phyloP scores from a whole-genome alignment of 1,284 basidiomycete species.

The Clitocybe nebularis region DNA sequence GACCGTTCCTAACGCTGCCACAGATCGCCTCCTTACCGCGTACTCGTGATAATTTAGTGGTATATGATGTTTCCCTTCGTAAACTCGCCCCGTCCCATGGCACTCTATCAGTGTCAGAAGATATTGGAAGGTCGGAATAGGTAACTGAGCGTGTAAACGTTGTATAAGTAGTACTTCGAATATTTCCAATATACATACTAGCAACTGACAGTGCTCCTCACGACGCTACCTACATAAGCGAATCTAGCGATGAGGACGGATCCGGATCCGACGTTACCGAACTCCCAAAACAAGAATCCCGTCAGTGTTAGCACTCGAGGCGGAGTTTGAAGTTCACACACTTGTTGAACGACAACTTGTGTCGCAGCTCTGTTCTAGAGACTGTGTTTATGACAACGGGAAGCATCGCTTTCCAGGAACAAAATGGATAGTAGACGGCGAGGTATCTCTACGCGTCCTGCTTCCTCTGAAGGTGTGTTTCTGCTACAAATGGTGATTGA shows the following conservation, averaged over 20 bases:
- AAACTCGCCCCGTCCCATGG: constrained; percentile 40
- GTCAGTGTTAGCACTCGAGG: constrained; percentile 1
- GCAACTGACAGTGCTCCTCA: too few relatives aligned
- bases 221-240: too few relatives aligned
- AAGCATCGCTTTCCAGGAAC: constrained; percentile 16
- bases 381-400: constrained; percentile 17
- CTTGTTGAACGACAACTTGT: constrained; percentile 11
- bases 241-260: too few relatives aligned
- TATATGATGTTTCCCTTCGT: constrained; percentile 80
- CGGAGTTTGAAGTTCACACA: constrained; percentile 16
- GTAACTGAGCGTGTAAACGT: too few relatives aligned
- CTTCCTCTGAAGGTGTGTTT: constrained; percentile 54
- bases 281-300: not conserved
- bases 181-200: too few relatives aligned
- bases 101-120: too few relatives aligned
- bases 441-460: constrained; percentile 46
- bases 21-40: too few relatives aligned
- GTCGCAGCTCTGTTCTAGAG: constrained; percentile 14
- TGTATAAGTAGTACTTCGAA: too few relatives aligned
- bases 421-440: constrained; percentile 56
- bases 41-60: constrained; percentile 65
- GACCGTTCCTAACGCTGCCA: constrained; percentile 16
- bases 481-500: constrained; percentile 4
- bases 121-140: too few relatives aligned
- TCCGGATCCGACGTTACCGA: not conserved